Evolutionary conservation across 495 filamentous ascomycete genomes (phyloP).

Genomic region (Cryomyces minteri): DNA sequence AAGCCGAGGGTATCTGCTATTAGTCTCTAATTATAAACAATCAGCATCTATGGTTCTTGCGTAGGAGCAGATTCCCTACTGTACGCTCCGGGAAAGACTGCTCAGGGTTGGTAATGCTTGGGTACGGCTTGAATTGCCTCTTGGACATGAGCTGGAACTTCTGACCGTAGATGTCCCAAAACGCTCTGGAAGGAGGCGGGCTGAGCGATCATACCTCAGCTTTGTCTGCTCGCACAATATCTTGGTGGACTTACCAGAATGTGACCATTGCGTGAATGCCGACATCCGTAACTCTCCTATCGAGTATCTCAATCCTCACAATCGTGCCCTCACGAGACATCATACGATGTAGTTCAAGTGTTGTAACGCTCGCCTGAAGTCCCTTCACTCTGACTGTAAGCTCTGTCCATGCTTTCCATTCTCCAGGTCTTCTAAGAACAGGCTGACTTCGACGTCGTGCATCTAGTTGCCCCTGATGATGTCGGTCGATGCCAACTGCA

Average conservation of each 20-base stretch:
- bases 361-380: neutral
- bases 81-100: neutral
- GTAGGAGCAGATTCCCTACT: neutral
- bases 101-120: neutral
- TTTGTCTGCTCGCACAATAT: neutral
- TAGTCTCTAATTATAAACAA: neutral
- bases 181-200: neutral
- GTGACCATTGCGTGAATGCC: neutral
- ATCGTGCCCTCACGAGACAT: neutral
- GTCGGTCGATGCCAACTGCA: no score
- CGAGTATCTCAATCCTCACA: neutral
- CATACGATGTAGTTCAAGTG: neutral
- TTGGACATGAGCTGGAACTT: neutral
- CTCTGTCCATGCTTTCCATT: neutral
- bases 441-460: no score
- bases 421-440: neutral
- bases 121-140: neutral
- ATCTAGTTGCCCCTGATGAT: no score
- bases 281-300: neutral
- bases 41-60: neutral
- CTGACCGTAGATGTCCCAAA: neutral
- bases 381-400: neutral
- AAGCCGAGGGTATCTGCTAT: slow-evolving; percentile 16
- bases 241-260: neutral
- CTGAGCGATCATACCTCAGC: neutral